Percentiles rank a stretch among this genome's conserved stretches.
These are phyloP conservation scores for Populus tomentosa DNA, from an alignment of 441 rosid species.

Conservation along the genomic window DNA sequence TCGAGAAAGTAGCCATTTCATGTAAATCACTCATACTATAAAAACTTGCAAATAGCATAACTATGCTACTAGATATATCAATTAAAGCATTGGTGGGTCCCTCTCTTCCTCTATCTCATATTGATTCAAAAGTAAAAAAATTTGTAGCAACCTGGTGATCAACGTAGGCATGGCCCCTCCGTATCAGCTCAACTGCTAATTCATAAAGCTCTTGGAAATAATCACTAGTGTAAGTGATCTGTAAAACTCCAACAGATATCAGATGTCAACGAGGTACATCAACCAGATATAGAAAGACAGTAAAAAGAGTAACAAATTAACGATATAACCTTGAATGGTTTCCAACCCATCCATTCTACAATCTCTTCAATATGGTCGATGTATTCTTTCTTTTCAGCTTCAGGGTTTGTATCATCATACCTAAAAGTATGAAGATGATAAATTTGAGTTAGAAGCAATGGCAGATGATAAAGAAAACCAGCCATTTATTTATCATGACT, in stretches of 20 bases:
- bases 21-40: background rate
- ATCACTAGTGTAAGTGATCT: conserved; percentile 96
- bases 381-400: conserved; percentile 96
- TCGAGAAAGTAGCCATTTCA: background rate
- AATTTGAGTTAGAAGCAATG: conserved; percentile 2
- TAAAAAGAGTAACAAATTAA: background rate
- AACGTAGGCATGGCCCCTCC: conserved; percentile 91
- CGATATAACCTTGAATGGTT: conserved; percentile 72
- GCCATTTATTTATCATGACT: background rate
- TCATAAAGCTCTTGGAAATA: conserved; percentile 92
- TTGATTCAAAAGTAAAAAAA: background rate
- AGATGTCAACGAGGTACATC: conserved; percentile 5
- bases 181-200: conserved; percentile 83
- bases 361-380: conserved; percentile 94
- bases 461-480: background rate
- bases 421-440: conserved; percentile 31
- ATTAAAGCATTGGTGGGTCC: background rate
- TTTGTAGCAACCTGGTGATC: conserved; percentile 79
- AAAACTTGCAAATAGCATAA: no score
- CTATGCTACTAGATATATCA: background rate
- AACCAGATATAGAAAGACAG: background rate
- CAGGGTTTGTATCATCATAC: conserved; percentile 95
- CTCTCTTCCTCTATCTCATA: background rate
- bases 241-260: conserved; percentile 22
- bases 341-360: conserved; percentile 98